A percentile compares a stretch with the other conserved stretches of the same genome.
Conservation (phyloP, 2,329 filamentous ascomycete genomes). For the Hymenotorrendiella dingleyae region DNA sequence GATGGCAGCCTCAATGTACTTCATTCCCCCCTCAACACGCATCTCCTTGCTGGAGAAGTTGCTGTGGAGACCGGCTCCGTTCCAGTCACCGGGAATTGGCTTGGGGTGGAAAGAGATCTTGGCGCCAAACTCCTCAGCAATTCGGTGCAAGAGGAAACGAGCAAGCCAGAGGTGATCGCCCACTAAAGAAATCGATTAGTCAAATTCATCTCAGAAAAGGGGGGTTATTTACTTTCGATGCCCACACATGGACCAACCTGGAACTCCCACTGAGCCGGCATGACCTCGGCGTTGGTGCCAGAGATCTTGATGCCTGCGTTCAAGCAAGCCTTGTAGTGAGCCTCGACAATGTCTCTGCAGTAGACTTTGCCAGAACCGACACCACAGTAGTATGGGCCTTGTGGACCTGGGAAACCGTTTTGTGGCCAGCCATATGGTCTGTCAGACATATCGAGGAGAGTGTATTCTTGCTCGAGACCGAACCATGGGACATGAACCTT, state of each 20-base stretch:
- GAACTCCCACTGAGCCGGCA: slow-evolving; percentile 98
- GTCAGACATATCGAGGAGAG: slow-evolving; percentile 76
- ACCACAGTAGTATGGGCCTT: slow-evolving; percentile 97
- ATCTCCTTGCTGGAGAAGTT: slow-evolving; percentile 91
- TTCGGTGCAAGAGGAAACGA: slow-evolving; percentile 80
- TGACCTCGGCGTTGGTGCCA: slow-evolving; percentile 98
- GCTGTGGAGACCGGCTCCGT: slow-evolving; percentile 87
- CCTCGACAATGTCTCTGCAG: slow-evolving; percentile 95
- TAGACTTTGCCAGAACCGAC: slow-evolving; percentile 95
- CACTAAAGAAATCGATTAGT: slow-evolving; percentile 45
- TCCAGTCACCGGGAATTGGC: slow-evolving; percentile 94
- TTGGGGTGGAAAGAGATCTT: slow-evolving; percentile 95
- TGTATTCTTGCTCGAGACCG: slow-evolving; percentile 97
- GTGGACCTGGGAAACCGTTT: slow-evolving; percentile 71
- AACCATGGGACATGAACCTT: slow-evolving; percentile 88
- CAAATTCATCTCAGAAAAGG: background rate
- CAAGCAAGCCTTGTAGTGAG: slow-evolving; percentile 80
- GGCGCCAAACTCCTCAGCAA: slow-evolving; percentile 93
- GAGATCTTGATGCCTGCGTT: slow-evolving; percentile 91
- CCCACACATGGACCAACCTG: slow-evolving; percentile 87
- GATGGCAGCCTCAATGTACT: slow-evolving; percentile 81
- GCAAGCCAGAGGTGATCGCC: slow-evolving; percentile 96
- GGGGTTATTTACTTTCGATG: slow-evolving; percentile 61
- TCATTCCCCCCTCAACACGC: slow-evolving; percentile 89
- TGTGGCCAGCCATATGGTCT: slow-evolving; percentile 90